Conservation (phyloP, 2,329 filamentous ascomycete genomes). For the Clonostachys rhizophaga region DNA sequence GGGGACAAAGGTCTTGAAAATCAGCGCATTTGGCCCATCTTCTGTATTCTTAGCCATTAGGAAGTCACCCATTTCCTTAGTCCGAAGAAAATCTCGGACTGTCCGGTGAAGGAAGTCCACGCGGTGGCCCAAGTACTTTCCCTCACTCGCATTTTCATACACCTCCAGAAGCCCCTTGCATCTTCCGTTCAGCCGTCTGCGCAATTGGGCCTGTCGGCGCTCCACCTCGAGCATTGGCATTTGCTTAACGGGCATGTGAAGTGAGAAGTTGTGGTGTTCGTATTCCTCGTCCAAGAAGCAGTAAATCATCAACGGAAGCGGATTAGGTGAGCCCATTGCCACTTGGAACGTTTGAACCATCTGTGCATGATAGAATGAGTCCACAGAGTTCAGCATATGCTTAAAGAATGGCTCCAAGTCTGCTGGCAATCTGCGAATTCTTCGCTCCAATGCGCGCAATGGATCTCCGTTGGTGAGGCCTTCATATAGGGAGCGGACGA, state of each 20-base stretch:
- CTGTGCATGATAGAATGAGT: conserved; percentile 1
- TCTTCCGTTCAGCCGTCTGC: conserved; percentile 1
- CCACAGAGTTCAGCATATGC: conserved; percentile 2
- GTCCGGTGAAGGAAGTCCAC: conserved; percentile 4
- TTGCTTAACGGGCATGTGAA: not conserved
- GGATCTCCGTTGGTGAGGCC: conserved; percentile 3
- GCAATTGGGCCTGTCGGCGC: not conserved
- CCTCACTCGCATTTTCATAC: not conserved
- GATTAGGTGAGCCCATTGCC: not conserved
- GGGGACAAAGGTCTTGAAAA: too few species aligned
- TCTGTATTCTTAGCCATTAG: too few species aligned
- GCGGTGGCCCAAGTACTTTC: not conserved
- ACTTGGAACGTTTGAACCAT: conserved; percentile 2
- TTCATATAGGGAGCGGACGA: conserved; percentile 1
- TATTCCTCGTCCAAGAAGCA: conserved; percentile 1
- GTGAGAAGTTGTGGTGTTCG: not conserved
- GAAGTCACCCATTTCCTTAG: not conserved
- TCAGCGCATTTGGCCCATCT: too few species aligned
- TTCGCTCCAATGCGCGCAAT: not conserved
- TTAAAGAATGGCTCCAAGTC: conserved; percentile 3
- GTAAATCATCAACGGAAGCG: not conserved
- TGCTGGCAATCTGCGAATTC: conserved; percentile 1
- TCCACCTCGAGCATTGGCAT: not conserved
- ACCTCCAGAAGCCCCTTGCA: conserved; percentile 1
- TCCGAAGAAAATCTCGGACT: conserved; percentile 1